Percentiles rank a stretch among this genome's conserved stretches.
These are phyloP conservation scores for Populus ilicifolia DNA, from an alignment of 345 rosid genomes.

Conservation along the genomic window DNA sequence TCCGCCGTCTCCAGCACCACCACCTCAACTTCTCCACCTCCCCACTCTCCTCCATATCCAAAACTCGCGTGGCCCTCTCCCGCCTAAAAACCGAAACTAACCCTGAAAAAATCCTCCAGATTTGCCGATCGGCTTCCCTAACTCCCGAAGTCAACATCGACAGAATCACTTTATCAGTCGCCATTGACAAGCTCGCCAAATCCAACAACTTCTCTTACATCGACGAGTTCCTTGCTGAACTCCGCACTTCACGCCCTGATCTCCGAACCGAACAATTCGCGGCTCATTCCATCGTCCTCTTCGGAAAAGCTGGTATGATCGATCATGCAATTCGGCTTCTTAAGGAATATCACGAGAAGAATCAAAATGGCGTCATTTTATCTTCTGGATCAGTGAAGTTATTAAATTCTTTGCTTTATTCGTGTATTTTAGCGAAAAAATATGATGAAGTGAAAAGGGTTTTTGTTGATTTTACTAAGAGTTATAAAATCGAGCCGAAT, in stretches of 20 bases:
- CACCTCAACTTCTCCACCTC: background rate
- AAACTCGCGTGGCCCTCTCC: conserved; percentile 64
- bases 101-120: conserved; percentile 73
- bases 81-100: conserved; percentile 63
- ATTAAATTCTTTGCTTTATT: conserved; percentile 60
- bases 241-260: conserved; percentile 56
- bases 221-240: conserved; percentile 52
- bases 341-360: conserved; percentile 40
- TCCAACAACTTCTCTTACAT: conserved; percentile 49
- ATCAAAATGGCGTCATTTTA: conserved; percentile 19
- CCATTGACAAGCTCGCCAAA: conserved; percentile 49
- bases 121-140: conserved; percentile 73
- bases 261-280: conserved; percentile 54
- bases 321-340: conserved; percentile 54
- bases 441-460: conserved; percentile 54
- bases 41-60: conserved; percentile 48
- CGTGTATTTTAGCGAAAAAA: conserved; percentile 61
- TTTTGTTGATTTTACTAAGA: conserved; percentile 53
- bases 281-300: conserved; percentile 60
- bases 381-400: conserved; percentile 49
- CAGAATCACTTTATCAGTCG: conserved; percentile 65
- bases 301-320: conserved; percentile 75
- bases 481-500: conserved; percentile 53
- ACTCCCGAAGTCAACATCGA: conserved; percentile 56
- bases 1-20: background rate